Evolutionary conservation across 306 rosid species (phyloP).

Genomic region (Spatholobus suberectus): DNA sequence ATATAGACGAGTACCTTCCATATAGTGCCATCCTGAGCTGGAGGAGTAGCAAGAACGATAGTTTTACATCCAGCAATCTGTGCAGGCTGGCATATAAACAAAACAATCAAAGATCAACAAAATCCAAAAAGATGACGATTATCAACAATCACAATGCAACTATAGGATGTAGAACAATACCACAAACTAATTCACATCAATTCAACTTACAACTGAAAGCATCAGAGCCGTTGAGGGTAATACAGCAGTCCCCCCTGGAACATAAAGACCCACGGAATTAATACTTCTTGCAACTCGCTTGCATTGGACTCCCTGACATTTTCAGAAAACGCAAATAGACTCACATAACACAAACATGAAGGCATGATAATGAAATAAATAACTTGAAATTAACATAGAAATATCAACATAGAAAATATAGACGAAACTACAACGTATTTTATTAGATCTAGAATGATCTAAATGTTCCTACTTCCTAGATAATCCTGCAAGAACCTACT

Average conservation of each 20-base stretch:
- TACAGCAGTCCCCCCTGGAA: slow-evolving; percentile 96
- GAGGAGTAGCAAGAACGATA: slow-evolving; percentile 87
- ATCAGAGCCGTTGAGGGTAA: slow-evolving; percentile 91
- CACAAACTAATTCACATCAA: slow-evolving; percentile 1
- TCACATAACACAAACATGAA: neutral
- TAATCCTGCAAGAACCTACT: neutral
- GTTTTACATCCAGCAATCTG: slow-evolving; percentile 90
- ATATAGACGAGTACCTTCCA: slow-evolving; percentile 66
- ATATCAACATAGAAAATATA: neutral
- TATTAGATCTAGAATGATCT: neutral
- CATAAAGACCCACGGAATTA: slow-evolving; percentile 85
- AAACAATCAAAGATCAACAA: slow-evolving; percentile 30
- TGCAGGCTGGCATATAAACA: slow-evolving; percentile 66
- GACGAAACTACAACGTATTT: neutral
- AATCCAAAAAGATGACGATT: slow-evolving; percentile 3
- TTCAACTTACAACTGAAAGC: slow-evolving; percentile 83
- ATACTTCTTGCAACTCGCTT: slow-evolving; percentile 91
- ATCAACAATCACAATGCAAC: slow-evolving; percentile 3
- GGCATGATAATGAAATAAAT: neutral
- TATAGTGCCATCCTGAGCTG: slow-evolving; percentile 74
- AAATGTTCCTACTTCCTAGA: neutral
- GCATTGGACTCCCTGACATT: slow-evolving; percentile 82
- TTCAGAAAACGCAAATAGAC: slow-evolving; percentile 19
- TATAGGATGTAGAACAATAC: neutral
- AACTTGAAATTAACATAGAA: neutral